Conservation (phyloP, 2,329 filamentous ascomycete genomes). For the Fusarium sp. region DNA sequence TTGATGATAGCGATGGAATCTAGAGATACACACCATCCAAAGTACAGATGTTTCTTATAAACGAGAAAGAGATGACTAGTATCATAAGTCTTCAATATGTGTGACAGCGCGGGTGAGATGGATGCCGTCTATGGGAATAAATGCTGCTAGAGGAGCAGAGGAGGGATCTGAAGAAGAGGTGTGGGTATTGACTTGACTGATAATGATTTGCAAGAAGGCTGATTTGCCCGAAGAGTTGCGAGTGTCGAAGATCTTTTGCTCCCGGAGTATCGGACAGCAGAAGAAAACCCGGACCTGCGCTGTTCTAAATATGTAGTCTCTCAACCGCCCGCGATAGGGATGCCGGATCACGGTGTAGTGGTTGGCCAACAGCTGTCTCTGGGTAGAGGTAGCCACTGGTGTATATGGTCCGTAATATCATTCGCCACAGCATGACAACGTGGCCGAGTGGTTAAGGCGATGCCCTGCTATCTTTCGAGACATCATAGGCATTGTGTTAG, state of each 20-base stretch:
- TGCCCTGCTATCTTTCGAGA: constrained; percentile 26
- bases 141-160: background rate
- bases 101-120: background rate
- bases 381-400: rapidly evolving
- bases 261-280: background rate
- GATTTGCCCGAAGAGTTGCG: background rate
- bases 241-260: background rate
- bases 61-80: background rate
- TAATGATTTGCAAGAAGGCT: background rate
- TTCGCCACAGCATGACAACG: background rate
- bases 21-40: background rate
- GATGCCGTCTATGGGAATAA: background rate
- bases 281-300: background rate
- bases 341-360: too few species aligned
- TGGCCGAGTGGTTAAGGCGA: constrained; percentile 31
- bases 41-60: background rate
- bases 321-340: background rate
- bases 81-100: background rate
- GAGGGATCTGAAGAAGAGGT: background rate
- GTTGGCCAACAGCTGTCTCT: background rate
- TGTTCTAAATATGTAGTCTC: background rate
- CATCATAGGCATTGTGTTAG: constrained; percentile 30
- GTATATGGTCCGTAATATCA: rapidly evolving
- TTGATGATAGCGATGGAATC: background rate
- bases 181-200: background rate